A percentile compares a stretch with the other conserved stretches of the same genome.
Evolutionary conservation across 2,329 filamentous ascomycete genomes (phyloP).

Genomic region (Sporothrix humicola): DNA sequence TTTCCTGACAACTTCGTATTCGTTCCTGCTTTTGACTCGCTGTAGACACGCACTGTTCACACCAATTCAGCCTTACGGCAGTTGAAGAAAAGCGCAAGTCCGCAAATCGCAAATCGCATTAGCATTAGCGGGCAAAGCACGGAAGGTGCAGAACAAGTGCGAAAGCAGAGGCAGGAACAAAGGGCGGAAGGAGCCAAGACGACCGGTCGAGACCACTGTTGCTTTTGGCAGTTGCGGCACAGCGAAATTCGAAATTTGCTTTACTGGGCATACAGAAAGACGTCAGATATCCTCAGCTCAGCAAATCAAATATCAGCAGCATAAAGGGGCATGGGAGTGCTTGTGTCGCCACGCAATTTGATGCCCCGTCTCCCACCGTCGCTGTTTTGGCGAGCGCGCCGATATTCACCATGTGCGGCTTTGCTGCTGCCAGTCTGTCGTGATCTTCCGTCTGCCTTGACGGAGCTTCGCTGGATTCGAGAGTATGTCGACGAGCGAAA

Average conservation of each 20-base stretch:
- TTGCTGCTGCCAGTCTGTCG: conserved; percentile 68
- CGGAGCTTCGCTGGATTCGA: conserved; percentile 75
- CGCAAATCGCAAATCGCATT: too few relatives aligned
- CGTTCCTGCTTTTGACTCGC: neutral
- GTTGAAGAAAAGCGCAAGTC: neutral
- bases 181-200: neutral
- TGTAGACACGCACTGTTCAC: neutral
- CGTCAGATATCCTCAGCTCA: neutral
- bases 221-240: neutral
- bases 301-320: neutral
- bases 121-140: conserved; percentile 17
- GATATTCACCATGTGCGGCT: conserved; percentile 61
- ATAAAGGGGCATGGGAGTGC: neutral
- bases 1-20: neutral
- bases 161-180: neutral
- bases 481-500: neutral
- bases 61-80: conserved; percentile 18
- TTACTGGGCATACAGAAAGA: too few relatives aligned
- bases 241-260: neutral
- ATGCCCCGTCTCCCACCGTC: conserved; percentile 70
- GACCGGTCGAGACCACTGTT: conserved; percentile 3
- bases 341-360: neutral
- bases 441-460: conserved; percentile 65
- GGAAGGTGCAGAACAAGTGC: neutral
- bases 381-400: conserved; percentile 60